These are phyloP conservation scores for Chamaecyparis obtusa DNA, from an alignment of 75 land plant genomes.

Conservation along the genomic window DNA sequence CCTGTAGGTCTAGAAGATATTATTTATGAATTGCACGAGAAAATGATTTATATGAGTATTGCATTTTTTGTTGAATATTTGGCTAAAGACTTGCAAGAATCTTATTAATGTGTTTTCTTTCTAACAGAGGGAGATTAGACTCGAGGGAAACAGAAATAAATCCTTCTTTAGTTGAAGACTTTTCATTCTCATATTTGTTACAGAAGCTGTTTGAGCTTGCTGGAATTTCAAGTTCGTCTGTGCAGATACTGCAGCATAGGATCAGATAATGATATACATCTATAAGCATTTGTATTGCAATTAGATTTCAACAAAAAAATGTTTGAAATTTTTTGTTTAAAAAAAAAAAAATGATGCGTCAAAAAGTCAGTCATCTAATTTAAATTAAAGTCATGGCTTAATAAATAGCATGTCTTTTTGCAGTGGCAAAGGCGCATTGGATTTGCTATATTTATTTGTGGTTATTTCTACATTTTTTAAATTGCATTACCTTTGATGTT, in stretches of 20 bases:
- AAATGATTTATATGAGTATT: neutral
- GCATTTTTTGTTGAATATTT: neutral
- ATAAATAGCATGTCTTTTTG: neutral
- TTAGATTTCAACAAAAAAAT: neutral
- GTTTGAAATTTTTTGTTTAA: neutral
- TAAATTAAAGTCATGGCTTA: neutral
- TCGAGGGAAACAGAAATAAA: neutral
- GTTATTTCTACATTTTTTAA: neutral
- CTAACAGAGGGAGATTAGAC: constrained; percentile 12
- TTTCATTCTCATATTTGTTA: neutral
- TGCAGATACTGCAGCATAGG: neutral
- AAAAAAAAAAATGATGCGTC: neutral
- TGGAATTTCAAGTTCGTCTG: neutral
- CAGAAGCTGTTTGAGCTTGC: neutral
- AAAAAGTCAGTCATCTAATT: neutral
- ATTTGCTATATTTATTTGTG: neutral
- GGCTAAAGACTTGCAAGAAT: neutral
- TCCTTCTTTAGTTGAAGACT: constrained; percentile 11
- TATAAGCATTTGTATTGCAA: neutral
- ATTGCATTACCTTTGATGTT: no score
- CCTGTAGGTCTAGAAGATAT: neutral
- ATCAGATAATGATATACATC: neutral
- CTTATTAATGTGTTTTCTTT: neutral
- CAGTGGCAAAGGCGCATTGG: neutral
- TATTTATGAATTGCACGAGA: neutral